phyloP scores from a whole-genome alignment of 2,329 filamentous ascomycete genomes.

The Xylariaceae sp. region DNA sequence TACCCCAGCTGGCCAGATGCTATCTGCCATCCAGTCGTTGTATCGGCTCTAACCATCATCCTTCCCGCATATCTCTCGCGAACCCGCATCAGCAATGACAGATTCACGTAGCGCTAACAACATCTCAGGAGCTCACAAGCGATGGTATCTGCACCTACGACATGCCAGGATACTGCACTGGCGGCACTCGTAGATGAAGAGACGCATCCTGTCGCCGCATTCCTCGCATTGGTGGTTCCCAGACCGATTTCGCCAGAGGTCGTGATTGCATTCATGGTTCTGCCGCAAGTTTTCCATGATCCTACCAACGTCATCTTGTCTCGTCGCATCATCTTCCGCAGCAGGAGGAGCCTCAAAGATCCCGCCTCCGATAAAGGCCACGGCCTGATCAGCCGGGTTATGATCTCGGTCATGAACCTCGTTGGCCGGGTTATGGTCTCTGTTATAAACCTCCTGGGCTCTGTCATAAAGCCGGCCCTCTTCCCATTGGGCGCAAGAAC shows the following conservation, averaged over 20 bases:
- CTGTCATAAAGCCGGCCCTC: constrained; percentile 13
- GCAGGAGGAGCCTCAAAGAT: no score
- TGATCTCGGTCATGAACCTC: no score
- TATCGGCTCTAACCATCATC: not conserved
- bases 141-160: constrained; percentile 43
- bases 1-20: no score
- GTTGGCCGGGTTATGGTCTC: not conserved
- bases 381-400: no score
- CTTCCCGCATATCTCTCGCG: not conserved
- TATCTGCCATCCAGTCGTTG: no score
- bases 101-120: not conserved
- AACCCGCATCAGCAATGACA: no score
- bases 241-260: constrained; percentile 24
- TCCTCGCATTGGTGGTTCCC: constrained; percentile 24
- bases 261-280: constrained; percentile 22
- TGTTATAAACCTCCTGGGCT: constrained; percentile 6
- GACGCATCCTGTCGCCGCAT: constrained; percentile 29
- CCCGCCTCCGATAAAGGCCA: no score
- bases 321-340: no score
- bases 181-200: constrained; percentile 45
- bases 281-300: constrained; percentile 20
- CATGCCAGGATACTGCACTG: constrained; percentile 45
- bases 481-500: constrained; percentile 38
- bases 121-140: constrained; percentile 30
- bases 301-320: not conserved